Percentiles rank a stretch among this genome's conserved stretches.
Conservation (phyloP, 1,284 basidiomycete species). For the Tilletiaria anomala region DNA sequence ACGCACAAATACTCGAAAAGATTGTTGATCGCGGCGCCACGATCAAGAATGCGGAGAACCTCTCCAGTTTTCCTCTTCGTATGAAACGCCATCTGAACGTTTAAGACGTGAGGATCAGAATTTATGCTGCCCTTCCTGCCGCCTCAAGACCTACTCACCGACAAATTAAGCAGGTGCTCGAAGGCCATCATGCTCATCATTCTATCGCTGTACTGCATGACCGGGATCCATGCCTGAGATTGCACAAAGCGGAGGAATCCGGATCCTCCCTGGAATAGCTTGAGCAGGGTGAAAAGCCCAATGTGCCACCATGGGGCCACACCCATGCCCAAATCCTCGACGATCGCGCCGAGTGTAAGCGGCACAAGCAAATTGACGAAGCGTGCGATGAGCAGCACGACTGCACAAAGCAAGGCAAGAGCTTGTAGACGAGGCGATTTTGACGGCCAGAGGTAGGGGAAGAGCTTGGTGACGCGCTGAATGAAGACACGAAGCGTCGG, state of each 20-base stretch:
- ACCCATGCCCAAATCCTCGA: slow-evolving; percentile 42
- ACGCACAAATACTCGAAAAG: slow-evolving; percentile 44
- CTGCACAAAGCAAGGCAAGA: slow-evolving; percentile 54
- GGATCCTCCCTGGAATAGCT: slow-evolving; percentile 42
- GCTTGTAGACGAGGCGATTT: slow-evolving; percentile 54
- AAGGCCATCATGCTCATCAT: slow-evolving; percentile 38
- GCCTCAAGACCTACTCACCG: not conserved
- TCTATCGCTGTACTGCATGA: slow-evolving; percentile 56
- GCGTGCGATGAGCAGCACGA: slow-evolving; percentile 58
- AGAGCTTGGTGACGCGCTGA: slow-evolving; percentile 48
- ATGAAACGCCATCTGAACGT: slow-evolving; percentile 69
- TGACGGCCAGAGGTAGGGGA: slow-evolving; percentile 69
- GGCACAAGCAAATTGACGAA: slow-evolving; percentile 61
- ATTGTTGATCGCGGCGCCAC: slow-evolving; percentile 48
- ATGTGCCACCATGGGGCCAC: slow-evolving; percentile 23
- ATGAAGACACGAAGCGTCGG: slow-evolving; percentile 26
- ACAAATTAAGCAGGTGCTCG: slow-evolving; percentile 19
- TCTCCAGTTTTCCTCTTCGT: slow-evolving; percentile 56
- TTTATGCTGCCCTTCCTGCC: not conserved
- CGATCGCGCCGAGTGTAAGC: slow-evolving; percentile 54
- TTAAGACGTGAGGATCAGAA: not conserved
- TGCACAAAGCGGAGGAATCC: slow-evolving; percentile 32
- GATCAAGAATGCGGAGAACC: slow-evolving; percentile 53
- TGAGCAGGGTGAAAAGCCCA: slow-evolving; percentile 36
- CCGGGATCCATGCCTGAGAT: slow-evolving; percentile 50